These are phyloP conservation scores for Backusella liffmaniae DNA, from an alignment of 192 early-diverging fungal species.

Conservation along the genomic window DNA sequence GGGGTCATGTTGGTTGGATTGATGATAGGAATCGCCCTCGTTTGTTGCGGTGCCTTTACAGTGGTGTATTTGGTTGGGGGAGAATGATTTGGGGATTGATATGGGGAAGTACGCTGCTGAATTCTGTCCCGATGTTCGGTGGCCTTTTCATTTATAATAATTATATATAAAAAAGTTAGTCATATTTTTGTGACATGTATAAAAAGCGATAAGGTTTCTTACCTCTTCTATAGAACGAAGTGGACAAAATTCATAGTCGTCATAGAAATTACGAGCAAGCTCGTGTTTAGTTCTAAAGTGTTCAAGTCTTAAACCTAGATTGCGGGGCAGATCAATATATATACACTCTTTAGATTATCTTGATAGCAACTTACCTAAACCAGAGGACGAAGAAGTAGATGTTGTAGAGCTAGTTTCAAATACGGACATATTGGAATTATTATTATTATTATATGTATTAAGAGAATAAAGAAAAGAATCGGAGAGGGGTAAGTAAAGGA, in stretches of 20 bases:
- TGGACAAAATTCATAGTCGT: slow-evolving; percentile 59
- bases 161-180: slow-evolving; percentile 1
- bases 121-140: slow-evolving; percentile 20
- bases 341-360: background rate
- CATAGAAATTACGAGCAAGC: slow-evolving; percentile 50
- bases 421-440: background rate
- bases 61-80: slow-evolving; percentile 10
- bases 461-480: background rate
- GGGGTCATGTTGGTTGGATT: slow-evolving; percentile 47
- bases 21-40: slow-evolving; percentile 48
- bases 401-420: background rate
- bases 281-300: slow-evolving; percentile 50
- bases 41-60: background rate
- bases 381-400: background rate
- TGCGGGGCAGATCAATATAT: background rate
- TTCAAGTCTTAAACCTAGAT: slow-evolving; percentile 31
- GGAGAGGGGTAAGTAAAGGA: background rate
- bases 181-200: slow-evolving; percentile 1
- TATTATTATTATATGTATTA: background rate
- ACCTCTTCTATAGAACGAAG: slow-evolving; percentile 50
- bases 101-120: slow-evolving; percentile 14
- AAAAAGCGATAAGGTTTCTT: background rate
- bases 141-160: background rate
- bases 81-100: slow-evolving; percentile 11
- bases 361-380: background rate